Evolutionary conservation across 345 rosid genomes (phyloP).

Genomic region (Angophora floribunda): DNA sequence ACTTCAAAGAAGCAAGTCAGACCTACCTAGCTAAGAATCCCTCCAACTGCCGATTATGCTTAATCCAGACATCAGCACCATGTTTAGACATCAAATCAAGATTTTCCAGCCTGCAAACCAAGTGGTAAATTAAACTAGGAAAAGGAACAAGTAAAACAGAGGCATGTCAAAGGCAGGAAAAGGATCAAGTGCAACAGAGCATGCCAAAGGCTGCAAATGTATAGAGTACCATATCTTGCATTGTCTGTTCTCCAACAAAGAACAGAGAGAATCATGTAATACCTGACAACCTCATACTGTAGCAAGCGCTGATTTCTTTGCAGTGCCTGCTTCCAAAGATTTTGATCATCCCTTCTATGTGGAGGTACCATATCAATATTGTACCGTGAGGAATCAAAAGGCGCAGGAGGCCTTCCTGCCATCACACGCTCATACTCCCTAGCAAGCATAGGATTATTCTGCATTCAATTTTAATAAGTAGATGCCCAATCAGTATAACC

Average conservation of each 20-base stretch:
- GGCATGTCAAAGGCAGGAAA: not conserved
- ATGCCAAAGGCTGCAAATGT: not conserved
- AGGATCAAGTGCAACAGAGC: not conserved
- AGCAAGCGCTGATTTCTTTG: constrained; percentile 73
- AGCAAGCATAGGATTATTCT: constrained; percentile 79
- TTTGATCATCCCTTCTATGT: constrained; percentile 67
- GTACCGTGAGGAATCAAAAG: constrained; percentile 69
- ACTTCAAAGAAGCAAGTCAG: not conserved
- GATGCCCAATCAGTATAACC: not conserved
- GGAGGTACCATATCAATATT: constrained; percentile 55
- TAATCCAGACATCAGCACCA: constrained; percentile 81
- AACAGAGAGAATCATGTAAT: not conserved
- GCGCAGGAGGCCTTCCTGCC: constrained; percentile 82
- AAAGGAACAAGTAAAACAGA: not conserved
- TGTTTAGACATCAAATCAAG: constrained; percentile 78
- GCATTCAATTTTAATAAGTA: constrained; percentile 12
- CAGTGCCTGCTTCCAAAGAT: constrained; percentile 81
- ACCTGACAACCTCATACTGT: constrained; percentile 82
- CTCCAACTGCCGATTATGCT: constrained; percentile 62
- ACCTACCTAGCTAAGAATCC: constrained; percentile 60
- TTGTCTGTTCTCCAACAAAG: not conserved
- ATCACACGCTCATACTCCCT: constrained; percentile 91
- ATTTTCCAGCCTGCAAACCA: constrained; percentile 68
- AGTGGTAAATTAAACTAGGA: not conserved
- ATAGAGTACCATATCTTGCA: not conserved